Evolutionary conservation across 2,329 filamentous ascomycete species (phyloP), one percentile per base, ranked within the genome.

Genomic region (Leptographium flavum): DNA sequence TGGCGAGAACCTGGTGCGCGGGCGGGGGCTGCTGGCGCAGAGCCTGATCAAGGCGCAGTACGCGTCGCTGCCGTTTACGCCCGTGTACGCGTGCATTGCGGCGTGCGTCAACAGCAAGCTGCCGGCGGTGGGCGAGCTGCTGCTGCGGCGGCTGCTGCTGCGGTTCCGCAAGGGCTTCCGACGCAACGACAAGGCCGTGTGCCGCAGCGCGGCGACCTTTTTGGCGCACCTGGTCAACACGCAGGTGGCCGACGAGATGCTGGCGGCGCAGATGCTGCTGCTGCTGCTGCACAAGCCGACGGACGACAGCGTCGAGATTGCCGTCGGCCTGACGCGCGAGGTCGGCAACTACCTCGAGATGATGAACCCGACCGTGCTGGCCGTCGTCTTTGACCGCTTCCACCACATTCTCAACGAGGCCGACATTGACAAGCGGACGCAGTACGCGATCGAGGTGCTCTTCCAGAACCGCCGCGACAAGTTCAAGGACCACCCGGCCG

Each of bases 1-100:
- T 63, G 78, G 79, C 42, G 92, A 98, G 70, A 98, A 98, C 60
- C 65, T 98, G 55, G 73, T 98, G 35, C 81, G 92, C 47, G 92
- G 92, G 7, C 76, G 92, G 48, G 92, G 92, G 19, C 66, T 98
- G 49, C 95, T 96, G 63, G 95, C 90, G 65, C 77, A 92, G 52
- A 90, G 86, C 55, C 92, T 98, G 57, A 94, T 96, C 87, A 96
- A 96, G 68, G 92, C 92, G 1, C 92, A 98, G 66, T 87, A 90
- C 14, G 87, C 90, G 10, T 93, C 86, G 70, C 73, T 96, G 60
- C 88, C 90, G 0, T 98, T 96, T 57, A 96, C 92, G 0, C 85
- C 90, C 10, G 94, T 98, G 50, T 94, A 95, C 56, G 92, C 90
- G 13, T 86, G 88, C 41, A 93, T 96, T 81, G 87, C 81, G 2